Evolutionary conservation across 1,139 yeast species (phyloP).

Genomic region (Scheffersomyces quercinus): DNA sequence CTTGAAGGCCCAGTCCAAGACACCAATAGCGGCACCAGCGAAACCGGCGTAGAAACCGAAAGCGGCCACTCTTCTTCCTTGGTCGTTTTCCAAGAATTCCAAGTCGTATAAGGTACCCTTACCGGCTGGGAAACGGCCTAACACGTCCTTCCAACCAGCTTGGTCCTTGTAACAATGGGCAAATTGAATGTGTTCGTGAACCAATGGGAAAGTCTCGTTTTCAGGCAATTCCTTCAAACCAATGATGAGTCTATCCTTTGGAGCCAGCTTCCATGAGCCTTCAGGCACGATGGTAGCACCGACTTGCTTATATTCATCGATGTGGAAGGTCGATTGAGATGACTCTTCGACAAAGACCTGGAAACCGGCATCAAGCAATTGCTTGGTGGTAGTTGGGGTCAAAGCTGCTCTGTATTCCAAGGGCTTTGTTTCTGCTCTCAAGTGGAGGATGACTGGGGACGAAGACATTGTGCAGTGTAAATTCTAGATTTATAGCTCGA

Average conservation of each 20-base stretch:
- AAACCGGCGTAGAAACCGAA: constrained; percentile 98
- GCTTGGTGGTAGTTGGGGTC: constrained; percentile 87
- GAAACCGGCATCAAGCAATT: constrained; percentile 85
- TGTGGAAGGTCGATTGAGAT: constrained; percentile 75
- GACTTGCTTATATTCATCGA: constrained; percentile 70
- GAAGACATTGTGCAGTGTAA: constrained; percentile 7
- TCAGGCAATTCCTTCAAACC: constrained; percentile 97
- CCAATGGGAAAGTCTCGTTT: constrained; percentile 82
- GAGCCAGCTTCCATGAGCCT: constrained; percentile 92
- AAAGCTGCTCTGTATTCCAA: constrained; percentile 96
- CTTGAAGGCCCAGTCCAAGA: constrained; percentile 92
- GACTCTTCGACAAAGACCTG: constrained; percentile 85
- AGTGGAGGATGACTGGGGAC: constrained; percentile 57
- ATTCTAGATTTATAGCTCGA: too few relatives aligned
- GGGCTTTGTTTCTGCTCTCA: constrained; percentile 97
- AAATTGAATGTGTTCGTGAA: constrained; percentile 95
- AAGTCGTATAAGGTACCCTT: constrained; percentile 87
- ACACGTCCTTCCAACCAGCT: constrained; percentile 94
- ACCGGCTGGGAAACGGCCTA: constrained; percentile 86
- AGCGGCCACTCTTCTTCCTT: constrained; percentile 98
- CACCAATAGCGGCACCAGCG: constrained; percentile 97
- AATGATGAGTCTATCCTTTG: constrained; percentile 81
- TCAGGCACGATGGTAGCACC: constrained; percentile 91
- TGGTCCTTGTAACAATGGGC: constrained; percentile 99
- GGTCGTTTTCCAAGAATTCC: constrained; percentile 91